Base-by-base conservation (phyloP, 805 yeast species). In the Tetrapisispora taiwanensis region DNA sequence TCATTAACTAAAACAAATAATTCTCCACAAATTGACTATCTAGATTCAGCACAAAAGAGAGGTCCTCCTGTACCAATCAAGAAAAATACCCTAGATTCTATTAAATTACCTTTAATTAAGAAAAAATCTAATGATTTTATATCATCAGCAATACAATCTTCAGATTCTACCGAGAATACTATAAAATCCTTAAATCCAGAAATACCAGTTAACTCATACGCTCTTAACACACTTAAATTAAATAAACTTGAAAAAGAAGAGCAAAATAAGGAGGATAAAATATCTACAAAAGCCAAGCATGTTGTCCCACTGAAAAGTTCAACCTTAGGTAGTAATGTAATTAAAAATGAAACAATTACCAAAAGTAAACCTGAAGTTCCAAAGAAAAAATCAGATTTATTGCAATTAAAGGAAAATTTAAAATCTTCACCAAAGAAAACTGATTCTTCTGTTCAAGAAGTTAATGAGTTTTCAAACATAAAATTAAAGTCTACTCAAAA, bases 11-110 rank as follows among this genome's bases (percentile, higher is more conserved):
- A 28, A 14, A 13, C 10, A 12, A 28, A 28, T 7, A 14, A 14
- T 14, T 7, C 31, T 10, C n/a, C 34, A 9, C 9, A 31, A 31
- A 8, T 52, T 13, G 56, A 53, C 36, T 56, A 48, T 30, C 22
- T 56, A 28, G 59, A 56, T 36, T 56, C 60, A 7, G 45, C 51
- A 17, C 55, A 54, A 34, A 33, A 43, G 24, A 54, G 47, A 36
- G 31, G 39, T n/a, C 32, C 30, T 7, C 31, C 20, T 8, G 28
- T 24, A 20, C 26, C 44, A 6, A 6, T 17, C 5, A 17, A 28
- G 26, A 30, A 22, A 38, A 30, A 14, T 4, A 7, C 7, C 2
- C 27, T 18, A 26, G 33, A 28, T 18, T 40, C 20, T 7, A 24
- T 10, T 7, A 36, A 18, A 26, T 12, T n/a, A 7, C 30, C 40